Evolutionary conservation across 2,329 filamentous ascomycete genomes (phyloP).

Genomic region (Helotiales sp.): DNA sequence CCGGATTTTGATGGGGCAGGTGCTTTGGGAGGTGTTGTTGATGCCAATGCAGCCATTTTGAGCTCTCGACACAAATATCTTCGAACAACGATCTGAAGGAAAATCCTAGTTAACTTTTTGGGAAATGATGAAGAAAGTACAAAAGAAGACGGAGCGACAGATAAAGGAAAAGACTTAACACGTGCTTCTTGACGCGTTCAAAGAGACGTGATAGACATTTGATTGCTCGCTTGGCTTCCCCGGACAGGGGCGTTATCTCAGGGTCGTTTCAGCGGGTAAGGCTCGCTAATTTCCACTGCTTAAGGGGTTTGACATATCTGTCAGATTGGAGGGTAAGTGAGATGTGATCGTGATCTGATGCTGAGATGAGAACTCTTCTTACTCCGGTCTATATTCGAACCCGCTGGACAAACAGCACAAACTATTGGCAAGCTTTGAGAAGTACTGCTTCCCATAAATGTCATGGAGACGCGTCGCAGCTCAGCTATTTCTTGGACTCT

Average conservation of each 20-base stretch:
- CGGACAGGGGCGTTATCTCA: background rate
- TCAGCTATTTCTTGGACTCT: too few species aligned
- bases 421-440: too few species aligned
- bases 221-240: slow-evolving; percentile 1
- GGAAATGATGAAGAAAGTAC: background rate
- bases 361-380: background rate
- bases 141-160: too few species aligned
- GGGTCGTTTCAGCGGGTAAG: background rate
- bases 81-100: background rate
- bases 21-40: background rate
- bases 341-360: background rate
- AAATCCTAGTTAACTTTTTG: background rate
- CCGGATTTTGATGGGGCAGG: background rate
- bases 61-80: background rate
- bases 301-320: background rate
- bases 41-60: background rate
- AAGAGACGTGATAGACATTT: background rate
- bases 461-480: too few species aligned
- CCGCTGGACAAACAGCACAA: too few species aligned
- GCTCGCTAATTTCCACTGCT: background rate
- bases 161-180: background rate
- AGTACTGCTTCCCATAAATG: too few species aligned
- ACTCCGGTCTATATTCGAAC: background rate
- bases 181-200: background rate
- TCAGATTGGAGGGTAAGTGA: background rate